Evolutionary conservation across 2,329 filamentous ascomycete species (phyloP).

Genomic region (Lecanosticta acicola): DNA sequence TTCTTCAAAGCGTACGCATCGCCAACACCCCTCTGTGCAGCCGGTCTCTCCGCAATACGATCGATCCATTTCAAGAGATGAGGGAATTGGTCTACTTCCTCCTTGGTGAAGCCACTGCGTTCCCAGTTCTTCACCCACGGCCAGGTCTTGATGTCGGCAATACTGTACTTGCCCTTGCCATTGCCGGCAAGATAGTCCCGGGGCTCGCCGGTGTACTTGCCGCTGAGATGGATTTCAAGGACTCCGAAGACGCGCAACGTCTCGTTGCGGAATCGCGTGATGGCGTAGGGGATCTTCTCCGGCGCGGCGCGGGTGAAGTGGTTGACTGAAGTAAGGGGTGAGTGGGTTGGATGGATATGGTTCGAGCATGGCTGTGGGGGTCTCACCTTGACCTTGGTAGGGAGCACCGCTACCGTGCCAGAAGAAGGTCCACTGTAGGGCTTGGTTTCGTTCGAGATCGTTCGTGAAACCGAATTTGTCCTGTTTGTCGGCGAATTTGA

Average conservation of each 20-base stretch:
- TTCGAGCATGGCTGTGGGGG: too few relatives aligned
- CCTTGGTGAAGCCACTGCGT: slow-evolving; percentile 39
- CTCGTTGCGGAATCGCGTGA: slow-evolving; percentile 49
- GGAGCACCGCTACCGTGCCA: slow-evolving; percentile 44
- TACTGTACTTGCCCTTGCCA: slow-evolving; percentile 51
- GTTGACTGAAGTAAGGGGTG: too few relatives aligned
- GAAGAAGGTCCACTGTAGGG: slow-evolving; percentile 52
- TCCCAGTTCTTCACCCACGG: slow-evolving; percentile 47
- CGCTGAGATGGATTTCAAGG: slow-evolving; percentile 50
- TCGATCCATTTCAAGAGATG: slow-evolving; percentile 51
- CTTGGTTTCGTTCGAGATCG: slow-evolving; percentile 45
- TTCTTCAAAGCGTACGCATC: slow-evolving; percentile 30
- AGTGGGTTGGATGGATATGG: too few relatives aligned
- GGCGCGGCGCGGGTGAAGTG: slow-evolving; percentile 43
- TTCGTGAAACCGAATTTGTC: slow-evolving; percentile 50
- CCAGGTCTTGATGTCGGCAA: slow-evolving; percentile 51
- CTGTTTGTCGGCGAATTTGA: slow-evolving; percentile 46
- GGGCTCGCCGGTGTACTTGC: slow-evolving; percentile 46
- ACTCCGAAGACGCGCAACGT: slow-evolving; percentile 50
- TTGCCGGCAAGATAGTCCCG: slow-evolving; percentile 50
- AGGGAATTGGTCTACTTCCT: slow-evolving; percentile 49
- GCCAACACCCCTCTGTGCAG: slow-evolving; percentile 44
- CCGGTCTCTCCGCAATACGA: slow-evolving; percentile 44
- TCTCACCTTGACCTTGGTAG: slow-evolving; percentile 42
- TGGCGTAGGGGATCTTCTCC: slow-evolving; percentile 47